Base-by-base conservation (phyloP, 306 rosid genomes). In the Biancaea sappan region DNA sequence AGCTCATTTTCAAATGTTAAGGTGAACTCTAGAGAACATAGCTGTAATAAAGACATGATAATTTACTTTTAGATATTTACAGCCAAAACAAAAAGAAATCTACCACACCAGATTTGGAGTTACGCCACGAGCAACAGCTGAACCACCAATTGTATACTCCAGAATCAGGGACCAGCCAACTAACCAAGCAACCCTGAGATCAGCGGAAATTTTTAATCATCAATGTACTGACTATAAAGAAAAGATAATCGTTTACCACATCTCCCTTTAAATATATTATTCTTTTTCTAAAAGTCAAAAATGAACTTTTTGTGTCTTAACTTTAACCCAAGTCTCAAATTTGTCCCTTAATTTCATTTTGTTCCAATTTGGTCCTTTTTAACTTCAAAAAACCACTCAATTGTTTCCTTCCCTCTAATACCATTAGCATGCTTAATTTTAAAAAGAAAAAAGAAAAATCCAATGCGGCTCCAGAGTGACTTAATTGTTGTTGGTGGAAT, bases 41-140 rank as follows among this genome's bases (percentile, higher is more conserved):
- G 41, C 66, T 59, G 22, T 31, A 19, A 32, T 14, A 59, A 59
- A 59, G 31, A 24, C 15, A 52, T 2, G 11, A 5, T 48, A 18
- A 3, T 5, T 19, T 22, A 47, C n/a, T 22, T 9, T 18, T 22
- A 8, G 6, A 1, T 2, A 5, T 47, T 2, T 1, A 6, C 0
- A 18, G 0, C 1, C 1, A 8, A 0, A 18, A 2, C n/a, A 18
- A 44, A 66, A 25, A 65, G 38, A 35, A 16, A 35, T 59, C 29
- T 44, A 46, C 58, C 69, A 12, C 65, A 93, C 98, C 98, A 94
- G 79, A 88, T 94, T 94, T 51, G 98, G 98, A 54, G 98, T 89
- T 82, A 94, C 89, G 69, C 98, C 97, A 53, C 98, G 96, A 53
- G 98, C 90, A 85, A 94, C 98, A 44, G 97, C 92, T 5, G 98